Percentiles rank a stretch among this genome's conserved stretches.
Conservation (phyloP, 305 asterid genomes). For the Lippia alba region DNA sequence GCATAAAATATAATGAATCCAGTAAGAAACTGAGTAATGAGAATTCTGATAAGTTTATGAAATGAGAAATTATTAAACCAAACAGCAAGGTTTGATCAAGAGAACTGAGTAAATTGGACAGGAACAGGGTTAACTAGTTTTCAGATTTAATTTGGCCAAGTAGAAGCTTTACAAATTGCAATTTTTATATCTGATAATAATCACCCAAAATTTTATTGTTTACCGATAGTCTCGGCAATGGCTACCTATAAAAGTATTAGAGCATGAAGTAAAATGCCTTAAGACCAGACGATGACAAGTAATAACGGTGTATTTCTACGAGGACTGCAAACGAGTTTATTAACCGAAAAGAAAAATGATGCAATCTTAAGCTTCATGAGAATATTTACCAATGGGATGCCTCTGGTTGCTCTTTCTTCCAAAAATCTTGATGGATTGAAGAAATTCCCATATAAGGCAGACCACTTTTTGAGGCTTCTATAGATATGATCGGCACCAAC, state of each 20-base stretch:
- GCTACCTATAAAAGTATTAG: conserved; percentile 8
- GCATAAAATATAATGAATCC: conserved; percentile 40
- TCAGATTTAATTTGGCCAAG: background rate
- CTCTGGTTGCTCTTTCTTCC: conserved; percentile 84
- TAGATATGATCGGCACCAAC: conserved; percentile 79
- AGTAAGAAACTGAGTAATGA: no score
- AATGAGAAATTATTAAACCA: background rate
- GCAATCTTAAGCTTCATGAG: conserved; percentile 25
- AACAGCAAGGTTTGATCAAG: no score
- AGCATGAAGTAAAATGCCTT: background rate
- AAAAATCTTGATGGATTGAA: conserved; percentile 80
- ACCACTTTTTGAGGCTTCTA: conserved; percentile 80
- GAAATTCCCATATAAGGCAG: conserved; percentile 70
- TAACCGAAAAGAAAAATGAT: conserved; percentile 1
- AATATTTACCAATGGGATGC: conserved; percentile 84
- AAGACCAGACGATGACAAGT: conserved; percentile 5
- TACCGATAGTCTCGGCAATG: background rate
- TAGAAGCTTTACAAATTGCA: background rate
- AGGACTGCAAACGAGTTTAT: background rate
- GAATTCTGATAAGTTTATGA: background rate
- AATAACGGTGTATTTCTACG: background rate
- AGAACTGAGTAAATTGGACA: no score
- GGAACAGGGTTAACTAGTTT: background rate
- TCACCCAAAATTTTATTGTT: no score
- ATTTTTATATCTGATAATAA: background rate